phyloP scores from a whole-genome alignment of 2,329 filamentous ascomycete genomes.

The Cytospora piceae region DNA sequence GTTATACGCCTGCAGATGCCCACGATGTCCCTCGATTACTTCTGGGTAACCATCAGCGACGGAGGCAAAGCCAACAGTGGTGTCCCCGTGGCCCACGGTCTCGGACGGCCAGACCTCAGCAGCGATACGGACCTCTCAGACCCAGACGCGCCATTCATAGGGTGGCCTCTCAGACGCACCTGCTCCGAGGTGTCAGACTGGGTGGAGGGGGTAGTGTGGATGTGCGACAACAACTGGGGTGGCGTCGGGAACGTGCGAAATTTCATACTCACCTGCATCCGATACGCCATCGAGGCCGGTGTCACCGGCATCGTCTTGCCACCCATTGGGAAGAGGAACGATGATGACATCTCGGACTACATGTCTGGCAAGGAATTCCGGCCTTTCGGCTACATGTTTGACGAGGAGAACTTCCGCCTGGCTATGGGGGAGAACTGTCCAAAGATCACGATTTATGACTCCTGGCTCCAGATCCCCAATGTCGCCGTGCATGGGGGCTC shows the following conservation, averaged over 20 bases:
- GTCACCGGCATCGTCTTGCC: conserved; percentile 51
- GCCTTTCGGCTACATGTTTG: conserved; percentile 52
- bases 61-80: not conserved
- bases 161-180: conserved; percentile 49
- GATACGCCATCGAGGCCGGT: conserved; percentile 53
- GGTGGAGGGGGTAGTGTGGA: conserved; percentile 48
- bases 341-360: conserved; percentile 46
- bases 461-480: conserved; percentile 44
- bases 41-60: conserved; percentile 7
- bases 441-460: conserved; percentile 48
- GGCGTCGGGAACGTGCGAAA: conserved; percentile 56
- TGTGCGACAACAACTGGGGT: conserved; percentile 56
- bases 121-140: conserved; percentile 43
- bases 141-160: conserved; percentile 48
- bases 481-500: conserved; percentile 22
- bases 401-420: conserved; percentile 48
- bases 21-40: conserved; percentile 1
- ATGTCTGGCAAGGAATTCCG: conserved; percentile 41
- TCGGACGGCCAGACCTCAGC: conserved; percentile 20
- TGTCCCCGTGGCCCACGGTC: conserved; percentile 4
- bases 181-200: conserved; percentile 48
- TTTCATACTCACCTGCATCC: conserved; percentile 54
- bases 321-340: conserved; percentile 47
- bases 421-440: conserved; percentile 45
- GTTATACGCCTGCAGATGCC: conserved; percentile 13